Base-by-base conservation (phyloP, 495 filamentous ascomycete genomes). In the Bacidia rubella region DNA sequence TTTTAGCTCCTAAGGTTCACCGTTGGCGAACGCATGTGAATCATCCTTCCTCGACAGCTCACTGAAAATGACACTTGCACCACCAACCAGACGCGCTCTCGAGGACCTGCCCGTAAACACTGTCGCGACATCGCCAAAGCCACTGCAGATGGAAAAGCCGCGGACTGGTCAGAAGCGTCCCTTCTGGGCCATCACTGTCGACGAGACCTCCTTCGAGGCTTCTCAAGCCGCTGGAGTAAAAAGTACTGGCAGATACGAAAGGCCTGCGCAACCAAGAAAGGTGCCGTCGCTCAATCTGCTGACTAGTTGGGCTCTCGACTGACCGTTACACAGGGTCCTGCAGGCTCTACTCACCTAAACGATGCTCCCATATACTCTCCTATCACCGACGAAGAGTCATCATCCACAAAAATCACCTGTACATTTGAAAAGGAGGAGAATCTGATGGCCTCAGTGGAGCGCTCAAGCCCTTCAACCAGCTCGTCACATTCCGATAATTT, bases 101-200 rank as follows among this genome's bases (percentile, higher is more conserved):
- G 49, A 44, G 46, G 52, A 62, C 27, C 51, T 60, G 39, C 53
- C 60, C 12, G 49, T 62, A 40, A 62, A 62, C 46, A 54, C 57
- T 12, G 25, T 46, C n/a, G 24, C 38, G 25, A 51, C 58, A n/a
- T 35, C 29, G 15, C 29, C 29, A 35, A 15, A 15, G 29, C 29
- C 29, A 7, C 5, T 35, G 29, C 7, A 5, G 15, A 35, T 7
- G 7, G 15, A 35, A 35, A 5, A 35, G 29, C 49, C 44, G 2
- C 25, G 27, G n/a, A 25, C 46, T 29, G 35, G 45, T 12, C 44
- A 51, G 10, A 62, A 62, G 43, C 51, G 60, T 44, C 41, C 47
- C 2, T 38, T 35, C 26, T 38, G 27, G 47, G 26, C 19, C 2
- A 56, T 62, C 22, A 21, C 29, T 12, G 58, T 55, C 21, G 50